phyloP scores from a whole-genome alignment of 2,329 filamentous ascomycete genomes.

The Aureobasidium sp. region DNA sequence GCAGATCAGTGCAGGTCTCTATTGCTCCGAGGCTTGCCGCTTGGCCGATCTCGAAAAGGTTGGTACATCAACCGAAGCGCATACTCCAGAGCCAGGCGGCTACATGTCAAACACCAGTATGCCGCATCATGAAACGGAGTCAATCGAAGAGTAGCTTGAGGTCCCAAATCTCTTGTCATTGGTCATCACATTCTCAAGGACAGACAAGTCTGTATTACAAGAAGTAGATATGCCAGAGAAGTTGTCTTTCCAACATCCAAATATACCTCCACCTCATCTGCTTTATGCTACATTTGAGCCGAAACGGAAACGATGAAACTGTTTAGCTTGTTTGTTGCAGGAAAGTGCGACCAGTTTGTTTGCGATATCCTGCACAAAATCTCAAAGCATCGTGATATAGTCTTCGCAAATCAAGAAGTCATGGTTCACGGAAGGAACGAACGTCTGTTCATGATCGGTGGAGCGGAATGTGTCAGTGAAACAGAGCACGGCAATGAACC shows the following conservation, averaged over 20 bases:
- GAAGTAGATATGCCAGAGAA: not conserved
- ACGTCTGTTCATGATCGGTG: not conserved
- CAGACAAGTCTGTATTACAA: too few relatives aligned
- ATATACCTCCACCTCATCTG: not conserved
- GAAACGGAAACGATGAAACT: not conserved
- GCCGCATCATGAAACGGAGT: too few relatives aligned
- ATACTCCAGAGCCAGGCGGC: too few relatives aligned
- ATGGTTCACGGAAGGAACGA: not conserved
- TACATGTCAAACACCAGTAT: too few relatives aligned
- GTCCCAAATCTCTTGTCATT: not conserved
- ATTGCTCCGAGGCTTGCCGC: constrained; percentile 89
- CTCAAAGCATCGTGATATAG: not conserved
- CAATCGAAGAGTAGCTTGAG: too few relatives aligned
- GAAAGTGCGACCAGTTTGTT: not conserved
- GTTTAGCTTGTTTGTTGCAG: not conserved
- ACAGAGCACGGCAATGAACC: not conserved
- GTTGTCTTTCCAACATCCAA: not conserved
- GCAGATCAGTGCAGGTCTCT: constrained; percentile 72
- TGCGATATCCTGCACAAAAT: not conserved
- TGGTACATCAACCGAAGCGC: constrained; percentile 29
- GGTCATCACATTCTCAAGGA: too few relatives aligned
- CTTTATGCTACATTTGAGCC: not conserved
- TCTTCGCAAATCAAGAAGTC: not conserved
- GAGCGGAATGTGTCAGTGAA: not conserved
- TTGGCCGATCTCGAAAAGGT: constrained; percentile 79